Evolutionary conservation across 441 rosid species (phyloP).

Genomic region (Populus trichocarpa): DNA sequence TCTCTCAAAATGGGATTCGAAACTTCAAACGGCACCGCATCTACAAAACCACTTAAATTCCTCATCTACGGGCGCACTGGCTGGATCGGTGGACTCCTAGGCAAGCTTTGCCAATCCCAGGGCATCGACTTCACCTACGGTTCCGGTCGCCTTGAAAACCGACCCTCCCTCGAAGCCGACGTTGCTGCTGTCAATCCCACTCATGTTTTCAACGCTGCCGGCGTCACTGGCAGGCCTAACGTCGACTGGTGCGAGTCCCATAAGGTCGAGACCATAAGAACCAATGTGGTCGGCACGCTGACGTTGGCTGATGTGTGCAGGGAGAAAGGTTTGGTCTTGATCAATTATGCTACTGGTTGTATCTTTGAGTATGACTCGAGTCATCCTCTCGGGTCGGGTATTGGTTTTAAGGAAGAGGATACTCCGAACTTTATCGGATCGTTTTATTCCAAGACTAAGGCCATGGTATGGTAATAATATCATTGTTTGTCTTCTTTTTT

Average conservation of each 20-base stretch:
- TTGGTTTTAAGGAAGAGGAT: slow-evolving; percentile 87
- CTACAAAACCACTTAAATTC: slow-evolving; percentile 46
- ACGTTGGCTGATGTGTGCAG: slow-evolving; percentile 79
- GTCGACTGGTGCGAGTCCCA: slow-evolving; percentile 95
- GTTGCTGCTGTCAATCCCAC: slow-evolving; percentile 56
- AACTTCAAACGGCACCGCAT: slow-evolving; percentile 45
- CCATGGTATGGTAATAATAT: slow-evolving; percentile 52
- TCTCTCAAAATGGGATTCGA: slow-evolving; percentile 1
- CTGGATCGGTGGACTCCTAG: slow-evolving; percentile 94
- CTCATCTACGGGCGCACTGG: slow-evolving; percentile 89
- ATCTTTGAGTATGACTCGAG: slow-evolving; percentile 75
- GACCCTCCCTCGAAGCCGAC: slow-evolving; percentile 63
- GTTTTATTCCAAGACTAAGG: slow-evolving; percentile 88
- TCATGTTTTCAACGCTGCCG: slow-evolving; percentile 92
- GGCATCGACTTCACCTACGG: slow-evolving; percentile 64
- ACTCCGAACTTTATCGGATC: slow-evolving; percentile 85
- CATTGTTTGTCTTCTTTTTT: background rate
- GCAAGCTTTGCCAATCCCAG: slow-evolving; percentile 61
- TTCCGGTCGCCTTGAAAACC: slow-evolving; percentile 85
- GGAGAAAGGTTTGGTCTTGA: slow-evolving; percentile 56
- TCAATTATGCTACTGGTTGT: slow-evolving; percentile 86
- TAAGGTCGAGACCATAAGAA: slow-evolving; percentile 80
- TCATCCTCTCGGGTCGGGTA: slow-evolving; percentile 69
- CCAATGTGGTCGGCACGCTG: slow-evolving; percentile 81
- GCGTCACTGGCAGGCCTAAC: slow-evolving; percentile 25